Conservation (phyloP, 2,329 filamentous ascomycete species). For the Neofusicoccum laricinum region DNA sequence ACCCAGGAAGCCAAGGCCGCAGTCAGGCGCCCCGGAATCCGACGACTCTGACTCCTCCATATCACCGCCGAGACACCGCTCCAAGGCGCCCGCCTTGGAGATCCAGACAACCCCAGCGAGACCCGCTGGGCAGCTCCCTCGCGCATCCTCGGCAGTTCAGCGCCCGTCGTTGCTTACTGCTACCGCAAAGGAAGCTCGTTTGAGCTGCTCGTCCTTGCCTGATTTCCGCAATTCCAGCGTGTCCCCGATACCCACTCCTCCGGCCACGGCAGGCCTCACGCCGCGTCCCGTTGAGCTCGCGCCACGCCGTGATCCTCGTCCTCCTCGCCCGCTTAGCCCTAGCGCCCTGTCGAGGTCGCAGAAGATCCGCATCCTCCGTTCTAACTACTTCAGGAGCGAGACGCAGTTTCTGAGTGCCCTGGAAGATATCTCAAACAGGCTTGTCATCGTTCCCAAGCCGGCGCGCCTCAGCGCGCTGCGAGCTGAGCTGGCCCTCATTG, state of each 20-base stretch:
- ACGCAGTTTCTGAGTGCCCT: conserved; percentile 78
- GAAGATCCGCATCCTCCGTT: conserved; percentile 69
- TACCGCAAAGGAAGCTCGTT: conserved; percentile 56
- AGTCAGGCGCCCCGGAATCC: conserved; percentile 21
- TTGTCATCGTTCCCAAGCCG: conserved; percentile 77
- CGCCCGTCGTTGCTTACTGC: conserved; percentile 53
- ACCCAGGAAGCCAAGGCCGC: conserved; percentile 41
- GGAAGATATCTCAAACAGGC: conserved; percentile 79
- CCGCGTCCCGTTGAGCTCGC: conserved; percentile 22
- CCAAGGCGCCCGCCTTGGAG: conserved; percentile 23
- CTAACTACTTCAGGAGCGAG: conserved; percentile 80
- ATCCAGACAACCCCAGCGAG: conserved; percentile 28
- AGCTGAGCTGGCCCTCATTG: conserved; percentile 76
- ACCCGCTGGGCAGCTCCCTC: conserved; percentile 21
- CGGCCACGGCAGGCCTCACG: conserved; percentile 39
- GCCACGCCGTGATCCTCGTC: conserved; percentile 56
- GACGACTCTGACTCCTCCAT: conserved; percentile 21
- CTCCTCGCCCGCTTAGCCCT: conserved; percentile 50
- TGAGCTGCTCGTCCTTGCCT: conserved; percentile 68
- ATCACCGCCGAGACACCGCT: conserved; percentile 17
- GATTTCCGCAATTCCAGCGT: conserved; percentile 55
- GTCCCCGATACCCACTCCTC: conserved; percentile 36
- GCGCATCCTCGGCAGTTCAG: conserved; percentile 31
- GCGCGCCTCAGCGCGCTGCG: conserved; percentile 77
- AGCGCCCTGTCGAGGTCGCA: conserved; percentile 63